phyloP scores from a whole-genome alignment of 306 rosid genomes.

The Pterocarpus macrocarpus region DNA sequence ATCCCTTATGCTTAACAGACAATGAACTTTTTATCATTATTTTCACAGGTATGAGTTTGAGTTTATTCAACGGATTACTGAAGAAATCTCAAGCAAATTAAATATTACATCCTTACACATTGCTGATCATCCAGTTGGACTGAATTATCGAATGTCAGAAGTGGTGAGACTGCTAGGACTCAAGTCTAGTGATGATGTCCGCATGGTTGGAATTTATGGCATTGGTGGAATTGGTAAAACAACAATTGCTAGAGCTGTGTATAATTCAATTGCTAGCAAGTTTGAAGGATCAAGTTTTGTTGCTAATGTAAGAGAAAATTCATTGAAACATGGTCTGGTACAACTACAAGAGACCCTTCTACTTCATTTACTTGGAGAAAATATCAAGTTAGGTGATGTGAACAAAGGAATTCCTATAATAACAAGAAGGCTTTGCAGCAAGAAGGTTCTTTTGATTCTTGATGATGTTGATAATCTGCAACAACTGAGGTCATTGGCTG shows the following conservation, averaged over 20 bases:
- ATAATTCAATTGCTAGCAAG: constrained; percentile 40
- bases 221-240: constrained; percentile 50
- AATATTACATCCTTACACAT: constrained; percentile 33
- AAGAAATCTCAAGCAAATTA: constrained; percentile 39
- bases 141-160: constrained; percentile 27
- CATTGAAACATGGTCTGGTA: constrained; percentile 40
- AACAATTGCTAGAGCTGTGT: constrained; percentile 41
- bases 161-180: constrained; percentile 4
- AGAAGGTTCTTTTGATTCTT: constrained; percentile 46
- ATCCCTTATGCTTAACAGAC: neutral
- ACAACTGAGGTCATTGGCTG: constrained; percentile 26
- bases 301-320: constrained; percentile 44
- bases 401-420: constrained; percentile 44
- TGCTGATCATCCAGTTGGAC: constrained; percentile 47
- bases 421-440: constrained; percentile 3
- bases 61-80: constrained; percentile 28
- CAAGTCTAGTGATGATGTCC: constrained; percentile 22
- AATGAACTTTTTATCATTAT: neutral
- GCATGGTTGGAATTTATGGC: constrained; percentile 48
- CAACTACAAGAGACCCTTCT: constrained; percentile 41
- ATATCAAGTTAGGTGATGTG: constrained; percentile 35
- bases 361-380: constrained; percentile 33
- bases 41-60: constrained; percentile 42
- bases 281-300: constrained; percentile 41
- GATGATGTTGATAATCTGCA: constrained; percentile 29